A percentile compares a stretch with the other conserved stretches of the same genome.
Conservation (phyloP, 768 basidiomycete genomes). For the Hysterangium stoloniferum region DNA sequence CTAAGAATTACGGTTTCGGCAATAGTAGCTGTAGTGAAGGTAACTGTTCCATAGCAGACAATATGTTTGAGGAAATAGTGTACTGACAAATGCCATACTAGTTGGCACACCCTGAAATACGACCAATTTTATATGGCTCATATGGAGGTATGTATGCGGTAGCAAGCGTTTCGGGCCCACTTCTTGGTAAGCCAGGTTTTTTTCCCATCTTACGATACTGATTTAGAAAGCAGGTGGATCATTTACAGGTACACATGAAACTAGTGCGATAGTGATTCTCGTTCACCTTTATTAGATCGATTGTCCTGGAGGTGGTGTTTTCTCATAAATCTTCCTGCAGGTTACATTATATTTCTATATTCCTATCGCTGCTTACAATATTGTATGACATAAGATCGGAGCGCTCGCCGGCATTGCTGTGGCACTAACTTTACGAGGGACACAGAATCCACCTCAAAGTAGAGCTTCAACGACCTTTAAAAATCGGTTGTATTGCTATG, state of each 20-base stretch:
- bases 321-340: slow-evolving; percentile 18
- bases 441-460: slow-evolving; percentile 20
- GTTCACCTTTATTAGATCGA: slow-evolving; percentile 21
- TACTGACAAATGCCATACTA: slow-evolving; percentile 14
- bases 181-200: slow-evolving; percentile 26
- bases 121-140: slow-evolving; percentile 31
- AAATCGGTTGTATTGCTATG: neutral
- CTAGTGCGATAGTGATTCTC: no score
- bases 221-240: no score
- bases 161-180: slow-evolving; percentile 22
- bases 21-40: neutral
- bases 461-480: slow-evolving; percentile 14
- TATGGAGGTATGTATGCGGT: slow-evolving; percentile 32
- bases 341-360: slow-evolving; percentile 10
- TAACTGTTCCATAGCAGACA: neutral
- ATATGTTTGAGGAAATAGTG: no score
- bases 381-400: neutral
- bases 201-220: no score
- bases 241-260: no score
- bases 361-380: slow-evolving; percentile 23
- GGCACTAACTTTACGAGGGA: neutral
- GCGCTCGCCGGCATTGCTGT: neutral
- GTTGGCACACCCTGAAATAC: slow-evolving; percentile 21
- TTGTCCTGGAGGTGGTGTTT: slow-evolving; percentile 33
- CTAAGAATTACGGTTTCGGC: neutral